Base-by-base conservation (phyloP, 768 basidiomycete genomes). In the Mycena crocata region DNA sequence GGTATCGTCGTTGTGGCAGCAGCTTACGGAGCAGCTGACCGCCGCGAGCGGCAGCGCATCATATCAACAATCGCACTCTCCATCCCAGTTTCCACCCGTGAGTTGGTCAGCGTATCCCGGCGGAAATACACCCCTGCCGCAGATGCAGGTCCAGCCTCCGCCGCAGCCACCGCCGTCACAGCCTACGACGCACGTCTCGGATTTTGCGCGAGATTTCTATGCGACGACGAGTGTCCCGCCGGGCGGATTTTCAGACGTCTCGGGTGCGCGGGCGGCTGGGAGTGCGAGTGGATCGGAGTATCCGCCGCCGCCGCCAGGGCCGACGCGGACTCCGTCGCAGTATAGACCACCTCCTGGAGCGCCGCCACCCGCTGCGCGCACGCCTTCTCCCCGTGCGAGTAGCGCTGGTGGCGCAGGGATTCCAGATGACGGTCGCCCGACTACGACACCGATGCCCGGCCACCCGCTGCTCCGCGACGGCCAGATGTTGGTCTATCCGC, bases 401-500 rank as follows among this genome's bases (percentile, higher is more conserved):
- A n/a, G n/a, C n/a, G n/a, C n/a, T n/a, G n/a, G n/a, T n/a, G n/a
- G n/a, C n/a, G n/a, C 57, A 19, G 62, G 26, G 39, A 61, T 62
- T 2, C 77, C 79, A 1, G 83, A 87, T 58, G 90, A 91, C 68
- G 85, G 86, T 0, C 81, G 82, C 2, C 93, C 93, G 0, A 95
- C 93, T 1, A 82, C 75, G 8, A 80, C 74, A 3, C 92, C 93
- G 5, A 80, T 82, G 0, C 84, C 89, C 0, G 94, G 94, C 0
- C 91, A 88, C 70, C 90, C 92, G 0, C 79, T 94, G 5, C 77
- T 95, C 59, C 80, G 80, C 26, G 78, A 86, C 37, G 90, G 90
- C 4, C 84, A 84, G 52, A 75, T 92, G 10, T 79, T 95, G 9
- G 88, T 94, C 0, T 94, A 93, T 72, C 93, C 93, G 0, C 77